phyloP scores from a whole-genome alignment of 176 grass and related monocot genomes.

The Triticum monococcum region DNA sequence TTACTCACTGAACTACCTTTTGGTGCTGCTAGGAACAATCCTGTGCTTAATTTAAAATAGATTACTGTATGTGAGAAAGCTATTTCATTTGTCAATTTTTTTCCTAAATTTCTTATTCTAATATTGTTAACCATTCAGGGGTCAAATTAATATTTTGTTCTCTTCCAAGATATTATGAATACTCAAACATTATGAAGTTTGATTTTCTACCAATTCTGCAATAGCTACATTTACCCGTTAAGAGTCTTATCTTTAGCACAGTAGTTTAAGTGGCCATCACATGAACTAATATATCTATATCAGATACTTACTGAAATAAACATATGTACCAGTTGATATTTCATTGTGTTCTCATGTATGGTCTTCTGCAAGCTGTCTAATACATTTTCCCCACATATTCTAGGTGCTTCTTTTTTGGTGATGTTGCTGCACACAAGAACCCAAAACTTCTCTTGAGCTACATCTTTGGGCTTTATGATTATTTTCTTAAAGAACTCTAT shows the following conservation, averaged over 20 bases:
- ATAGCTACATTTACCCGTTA: background rate
- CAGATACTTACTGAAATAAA: background rate
- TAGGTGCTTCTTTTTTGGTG: conserved; percentile 77
- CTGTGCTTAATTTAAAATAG: background rate
- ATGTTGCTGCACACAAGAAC: conserved; percentile 50
- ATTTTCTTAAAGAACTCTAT: conserved; percentile 56
- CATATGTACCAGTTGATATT: background rate
- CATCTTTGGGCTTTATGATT: conserved; percentile 60
- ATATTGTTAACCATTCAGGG: background rate
- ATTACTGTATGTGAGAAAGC: background rate
- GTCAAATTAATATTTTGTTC: background rate
- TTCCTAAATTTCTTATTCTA: background rate
- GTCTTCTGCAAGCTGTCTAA: conserved; percentile 26
- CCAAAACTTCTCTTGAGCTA: conserved; percentile 53
- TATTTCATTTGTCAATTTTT: background rate
- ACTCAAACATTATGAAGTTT: background rate
- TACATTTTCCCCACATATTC: background rate
- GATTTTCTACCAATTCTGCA: background rate
- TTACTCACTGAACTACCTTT: background rate
- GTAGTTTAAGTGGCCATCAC: background rate
- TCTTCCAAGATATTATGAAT: background rate
- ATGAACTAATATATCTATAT: background rate
- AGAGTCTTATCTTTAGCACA: background rate
- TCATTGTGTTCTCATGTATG: background rate
- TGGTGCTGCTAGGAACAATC: background rate